Conservation (phyloP, 2,329 filamentous ascomycete species). For the Colletotrichum sublineola region DNA sequence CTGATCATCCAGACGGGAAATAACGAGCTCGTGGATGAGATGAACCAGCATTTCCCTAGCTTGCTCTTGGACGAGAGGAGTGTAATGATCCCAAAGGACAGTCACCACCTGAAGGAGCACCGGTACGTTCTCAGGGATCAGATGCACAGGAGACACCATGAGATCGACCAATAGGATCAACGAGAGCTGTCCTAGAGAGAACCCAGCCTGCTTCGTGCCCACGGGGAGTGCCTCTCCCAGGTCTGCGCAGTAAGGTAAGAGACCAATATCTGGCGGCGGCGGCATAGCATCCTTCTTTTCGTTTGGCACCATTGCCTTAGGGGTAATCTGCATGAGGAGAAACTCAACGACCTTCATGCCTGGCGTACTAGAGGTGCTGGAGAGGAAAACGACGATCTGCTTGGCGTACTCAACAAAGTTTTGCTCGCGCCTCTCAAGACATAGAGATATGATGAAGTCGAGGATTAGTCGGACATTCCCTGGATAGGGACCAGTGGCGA, state of each 20-base stretch:
- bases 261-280: conserved; percentile 78
- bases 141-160: conserved; percentile 90
- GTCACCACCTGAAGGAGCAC: conserved; percentile 91
- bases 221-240: conserved; percentile 82
- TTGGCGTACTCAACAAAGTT: conserved; percentile 99
- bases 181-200: conserved; percentile 92
- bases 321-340: conserved; percentile 88
- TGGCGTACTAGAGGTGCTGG: conserved; percentile 79
- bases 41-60: conserved; percentile 98
- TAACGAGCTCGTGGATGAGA: conserved; percentile 94
- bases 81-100: conserved; percentile 98
- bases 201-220: conserved; percentile 90
- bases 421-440: conserved; percentile 92
- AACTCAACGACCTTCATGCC: conserved; percentile 96
- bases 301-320: conserved; percentile 96
- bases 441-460: conserved; percentile 96
- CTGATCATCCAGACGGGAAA: conserved; percentile 80
- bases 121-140: conserved; percentile 84
- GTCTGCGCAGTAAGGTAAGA: conserved; percentile 91
- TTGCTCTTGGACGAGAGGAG: conserved; percentile 93
- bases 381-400: conserved; percentile 96
- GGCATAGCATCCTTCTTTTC: conserved; percentile 80
- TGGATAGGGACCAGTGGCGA: conserved; percentile 91
- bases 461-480: conserved; percentile 95
- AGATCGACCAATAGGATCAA: conserved; percentile 95